Percentiles rank a stretch among this genome's conserved stretches.
phyloP scores from a whole-genome alignment of 2,329 filamentous ascomycete genomes.

The Xylariales sp. region DNA sequence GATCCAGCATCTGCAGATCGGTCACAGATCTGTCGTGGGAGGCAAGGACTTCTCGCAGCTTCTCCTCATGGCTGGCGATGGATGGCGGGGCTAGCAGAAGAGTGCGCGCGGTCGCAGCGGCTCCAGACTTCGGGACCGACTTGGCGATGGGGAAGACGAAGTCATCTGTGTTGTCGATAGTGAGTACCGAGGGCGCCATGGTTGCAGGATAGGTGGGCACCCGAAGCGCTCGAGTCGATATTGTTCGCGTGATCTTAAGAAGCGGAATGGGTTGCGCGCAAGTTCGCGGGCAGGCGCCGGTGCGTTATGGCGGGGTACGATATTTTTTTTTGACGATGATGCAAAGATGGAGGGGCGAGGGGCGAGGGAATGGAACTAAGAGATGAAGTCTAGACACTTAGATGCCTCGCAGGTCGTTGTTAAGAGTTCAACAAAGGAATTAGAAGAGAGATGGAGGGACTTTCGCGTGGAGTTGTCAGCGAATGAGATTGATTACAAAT shows the following conservation, averaged over 20 bases:
- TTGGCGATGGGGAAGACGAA: conserved; percentile 14
- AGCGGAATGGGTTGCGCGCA: too few relatives aligned
- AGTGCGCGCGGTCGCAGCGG: conserved; percentile 44
- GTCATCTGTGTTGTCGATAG: conserved; percentile 22
- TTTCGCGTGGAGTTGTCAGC: conserved; percentile 1
- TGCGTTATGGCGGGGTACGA: too few relatives aligned
- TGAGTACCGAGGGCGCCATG: conserved; percentile 50
- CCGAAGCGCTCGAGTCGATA: conserved; percentile 8
- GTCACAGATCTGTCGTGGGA: conserved; percentile 70
- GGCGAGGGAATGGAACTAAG: conserved; percentile 1
- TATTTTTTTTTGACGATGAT: conserved; percentile 14
- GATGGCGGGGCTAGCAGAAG: conserved; percentile 89
- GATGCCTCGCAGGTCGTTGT: neutral
- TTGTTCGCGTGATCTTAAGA: conserved; percentile 1
- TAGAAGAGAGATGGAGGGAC: neutral
- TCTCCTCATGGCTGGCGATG: conserved; percentile 78
- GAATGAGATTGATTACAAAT: conserved; percentile 7
- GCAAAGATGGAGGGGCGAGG: conserved; percentile 2
- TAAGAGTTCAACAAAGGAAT: neutral
- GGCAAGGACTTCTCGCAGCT: conserved; percentile 66
- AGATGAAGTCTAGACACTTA: neutral
- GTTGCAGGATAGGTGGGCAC: conserved; percentile 12
- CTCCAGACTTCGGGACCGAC: conserved; percentile 15
- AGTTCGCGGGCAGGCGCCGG: too few relatives aligned
- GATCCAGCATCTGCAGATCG: conserved; percentile 97